A percentile compares a stretch with the other conserved stretches of the same genome.
These are phyloP conservation scores for Aquanectria penicillioides DNA, from an alignment of 2,329 filamentous ascomycete species.

Conservation along the genomic window DNA sequence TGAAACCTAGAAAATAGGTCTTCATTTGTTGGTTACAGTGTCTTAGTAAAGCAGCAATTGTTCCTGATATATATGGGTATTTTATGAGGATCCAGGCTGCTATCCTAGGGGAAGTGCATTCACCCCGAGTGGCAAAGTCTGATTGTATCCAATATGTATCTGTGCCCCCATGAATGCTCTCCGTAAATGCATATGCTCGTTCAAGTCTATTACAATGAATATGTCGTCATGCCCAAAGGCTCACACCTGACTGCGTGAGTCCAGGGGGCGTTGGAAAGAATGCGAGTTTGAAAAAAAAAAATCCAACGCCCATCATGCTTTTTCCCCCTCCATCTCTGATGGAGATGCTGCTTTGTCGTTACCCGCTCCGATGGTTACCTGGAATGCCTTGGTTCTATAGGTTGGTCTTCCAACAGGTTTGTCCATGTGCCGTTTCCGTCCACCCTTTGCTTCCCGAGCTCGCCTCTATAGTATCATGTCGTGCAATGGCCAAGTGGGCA, in stretches of 20 bases:
- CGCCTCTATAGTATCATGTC: neutral
- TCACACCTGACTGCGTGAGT: constrained; percentile 20
- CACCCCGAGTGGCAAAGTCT: neutral
- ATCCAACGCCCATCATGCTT: constrained; percentile 40
- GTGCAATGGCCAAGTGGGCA: neutral
- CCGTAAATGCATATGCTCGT: constrained; percentile 30
- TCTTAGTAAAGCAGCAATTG: too few species aligned
- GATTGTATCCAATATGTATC: constrained; percentile 32
- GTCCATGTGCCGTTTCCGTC: constrained; percentile 16
- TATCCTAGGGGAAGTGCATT: neutral
- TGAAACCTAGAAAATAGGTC: too few species aligned
- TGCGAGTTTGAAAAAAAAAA: constrained; percentile 35
- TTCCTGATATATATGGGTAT: too few species aligned
- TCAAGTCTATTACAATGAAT: constrained; percentile 42
- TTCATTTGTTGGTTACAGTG: too few species aligned
- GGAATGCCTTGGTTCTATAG: constrained; percentile 30
- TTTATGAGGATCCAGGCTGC: neutral
- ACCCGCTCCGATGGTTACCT: constrained; percentile 14
- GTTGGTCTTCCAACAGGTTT: constrained; percentile 26
- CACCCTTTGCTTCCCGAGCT: neutral
- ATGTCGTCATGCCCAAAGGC: constrained; percentile 30
- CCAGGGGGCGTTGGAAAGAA: constrained; percentile 32
- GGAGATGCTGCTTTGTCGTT: constrained; percentile 21
- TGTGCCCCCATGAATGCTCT: constrained; percentile 8
- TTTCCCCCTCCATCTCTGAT: constrained; percentile 34